Evolutionary conservation across 73 alveolate genomes (phyloP), one percentile per base, ranked within the genome.

Genomic region (Loxodes magnus): DNA sequence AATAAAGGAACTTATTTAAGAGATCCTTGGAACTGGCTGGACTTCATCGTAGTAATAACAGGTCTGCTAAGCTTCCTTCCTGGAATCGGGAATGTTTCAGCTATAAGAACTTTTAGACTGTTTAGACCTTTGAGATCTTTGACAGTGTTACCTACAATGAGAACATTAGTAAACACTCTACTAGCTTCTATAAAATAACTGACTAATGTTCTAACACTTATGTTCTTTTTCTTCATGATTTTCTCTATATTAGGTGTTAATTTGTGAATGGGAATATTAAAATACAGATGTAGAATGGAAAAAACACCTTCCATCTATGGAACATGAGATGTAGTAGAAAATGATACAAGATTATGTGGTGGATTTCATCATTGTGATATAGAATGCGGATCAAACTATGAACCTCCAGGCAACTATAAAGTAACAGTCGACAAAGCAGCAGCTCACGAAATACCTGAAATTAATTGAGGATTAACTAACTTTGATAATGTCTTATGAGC

Each of bases 1-100:
- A 62, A 53, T 28, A 35, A 53, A 25, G 43, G 56, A 28, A 36
- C 90, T 0, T 82, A 82, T 37, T 44, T 82, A 19, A 61, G 95
- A 59, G 88, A 82, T 29, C 43, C 71, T 4, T 82, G 95, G 95
- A 82, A 82, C 41, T 44, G 64, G 22, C 44, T 82, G 25, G 95
- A 82, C 50, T 82, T 82, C 66, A 24, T 66, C 14, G 82, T 82
- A 14, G 82, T 82, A 2, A 42, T 51, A 22, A 67, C 74, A 9
- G 78, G 82, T 58, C 52, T 51, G 49, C 59, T 61, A 7, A 25
- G 61, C 2, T 54, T 37, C 23, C 22, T 42, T 23, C 54, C 43
- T 3, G 51, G 61, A 5, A 35, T 44, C 15, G 21, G 59, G 2
- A 67, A 35, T 64, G 36, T 53, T 7, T 43, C 33, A 30, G 57